Percentiles rank a stretch among this genome's conserved stretches.
Conservation (phyloP, 2,329 filamentous ascomycete species). For the Epichloe glyceriae region DNA sequence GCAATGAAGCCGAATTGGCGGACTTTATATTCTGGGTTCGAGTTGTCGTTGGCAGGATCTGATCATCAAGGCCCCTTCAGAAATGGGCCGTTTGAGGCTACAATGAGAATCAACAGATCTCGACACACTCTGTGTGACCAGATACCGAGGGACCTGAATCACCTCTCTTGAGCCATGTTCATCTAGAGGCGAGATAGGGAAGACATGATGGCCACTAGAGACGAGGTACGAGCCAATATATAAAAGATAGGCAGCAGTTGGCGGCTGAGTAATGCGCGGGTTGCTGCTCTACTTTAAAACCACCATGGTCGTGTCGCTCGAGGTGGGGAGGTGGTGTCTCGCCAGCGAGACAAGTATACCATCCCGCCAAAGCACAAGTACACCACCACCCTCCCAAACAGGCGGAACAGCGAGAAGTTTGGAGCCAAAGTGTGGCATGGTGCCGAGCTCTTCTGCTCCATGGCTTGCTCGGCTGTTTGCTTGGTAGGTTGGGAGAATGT, state of each 20-base stretch:
- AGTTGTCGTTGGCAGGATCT: not conserved
- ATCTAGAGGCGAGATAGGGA: conserved; percentile 21
- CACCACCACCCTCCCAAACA: not conserved
- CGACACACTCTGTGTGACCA: conserved; percentile 20
- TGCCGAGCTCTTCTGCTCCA: not conserved
- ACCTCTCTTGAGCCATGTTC: conserved; percentile 22
- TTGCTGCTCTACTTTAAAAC: conserved; percentile 1
- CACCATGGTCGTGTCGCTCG: conserved; percentile 1
- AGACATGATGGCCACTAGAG: conserved; percentile 2
- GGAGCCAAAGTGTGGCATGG: not conserved
- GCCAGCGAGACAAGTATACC: conserved; percentile 8
- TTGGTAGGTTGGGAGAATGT: not conserved
- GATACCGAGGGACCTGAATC: conserved; percentile 23
- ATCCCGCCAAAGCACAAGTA: conserved; percentile 2
- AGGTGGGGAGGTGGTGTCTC: conserved; percentile 9
- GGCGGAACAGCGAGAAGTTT: conserved; percentile 1
- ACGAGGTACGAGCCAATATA: conserved; percentile 2
- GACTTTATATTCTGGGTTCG: conserved; percentile 3
- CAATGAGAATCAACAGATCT: conserved; percentile 13
- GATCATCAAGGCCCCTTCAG: not conserved
- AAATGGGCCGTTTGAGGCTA: conserved; percentile 6
- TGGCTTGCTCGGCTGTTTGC: not conserved
- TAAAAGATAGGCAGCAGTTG: not conserved
- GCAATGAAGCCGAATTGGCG: conserved; percentile 1
- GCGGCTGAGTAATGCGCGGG: not conserved